Percentiles rank a stretch among this genome's conserved stretches.
Evolutionary conservation across 2,329 filamentous ascomycete genomes (phyloP).

Genomic region (Colletotrichum liaoningense): DNA sequence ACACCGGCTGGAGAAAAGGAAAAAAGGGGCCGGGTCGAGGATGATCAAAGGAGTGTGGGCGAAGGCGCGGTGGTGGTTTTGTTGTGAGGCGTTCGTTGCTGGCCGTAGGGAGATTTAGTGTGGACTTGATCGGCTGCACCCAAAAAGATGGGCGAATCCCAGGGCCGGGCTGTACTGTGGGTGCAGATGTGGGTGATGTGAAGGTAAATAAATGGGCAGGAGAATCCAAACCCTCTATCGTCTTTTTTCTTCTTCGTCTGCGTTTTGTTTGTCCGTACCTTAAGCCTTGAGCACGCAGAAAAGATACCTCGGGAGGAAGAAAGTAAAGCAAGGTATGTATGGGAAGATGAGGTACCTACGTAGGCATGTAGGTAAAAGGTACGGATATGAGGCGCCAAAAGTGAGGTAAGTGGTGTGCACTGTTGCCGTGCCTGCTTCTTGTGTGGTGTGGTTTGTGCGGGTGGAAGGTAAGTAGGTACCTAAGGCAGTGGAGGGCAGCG

Average conservation of each 20-base stretch:
- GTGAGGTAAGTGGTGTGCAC: not conserved
- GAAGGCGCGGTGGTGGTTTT: slow-evolving; percentile 28
- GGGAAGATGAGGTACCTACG: no score
- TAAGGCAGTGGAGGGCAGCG: slow-evolving; percentile 10
- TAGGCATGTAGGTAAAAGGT: no score
- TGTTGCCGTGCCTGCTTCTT: not conserved
- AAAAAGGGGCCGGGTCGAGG: slow-evolving; percentile 30
- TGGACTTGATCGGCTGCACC: slow-evolving; percentile 35
- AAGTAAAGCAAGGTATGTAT: not conserved
- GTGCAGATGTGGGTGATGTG: not conserved
- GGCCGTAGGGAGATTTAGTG: slow-evolving; percentile 37
- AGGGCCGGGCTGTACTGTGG: slow-evolving; percentile 20
- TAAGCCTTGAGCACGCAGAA: not conserved
- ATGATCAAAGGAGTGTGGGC: slow-evolving; percentile 32
- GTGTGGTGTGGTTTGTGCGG: not conserved
- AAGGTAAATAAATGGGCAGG: not conserved
- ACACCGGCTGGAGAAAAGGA: slow-evolving; percentile 7
- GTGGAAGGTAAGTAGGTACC: slow-evolving; percentile 1
- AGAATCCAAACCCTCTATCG: not conserved
- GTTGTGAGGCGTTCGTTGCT: slow-evolving; percentile 32
- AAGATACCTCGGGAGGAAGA: not conserved
- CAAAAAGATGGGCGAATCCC: slow-evolving; percentile 28
- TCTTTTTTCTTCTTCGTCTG: not conserved
- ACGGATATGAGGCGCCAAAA: not conserved
- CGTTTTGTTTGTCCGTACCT: not conserved